These are phyloP conservation scores for Chalaropsis ovoidea DNA, from an alignment of 2,329 filamentous ascomycete genomes.

Conservation along the genomic window DNA sequence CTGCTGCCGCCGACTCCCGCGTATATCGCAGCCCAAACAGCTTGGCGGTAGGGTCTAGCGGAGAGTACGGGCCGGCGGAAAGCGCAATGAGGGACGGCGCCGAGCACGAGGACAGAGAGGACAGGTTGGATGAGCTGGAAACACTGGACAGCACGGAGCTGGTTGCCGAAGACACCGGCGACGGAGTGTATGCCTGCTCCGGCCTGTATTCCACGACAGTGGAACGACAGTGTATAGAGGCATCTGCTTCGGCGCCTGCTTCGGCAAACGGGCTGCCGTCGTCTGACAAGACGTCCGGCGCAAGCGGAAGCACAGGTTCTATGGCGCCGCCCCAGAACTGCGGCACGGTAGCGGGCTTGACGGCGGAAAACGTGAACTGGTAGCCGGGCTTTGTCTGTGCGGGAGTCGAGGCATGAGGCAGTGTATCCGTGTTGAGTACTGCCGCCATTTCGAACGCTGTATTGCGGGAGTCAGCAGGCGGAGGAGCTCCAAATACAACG, in stretches of 20 bases:
- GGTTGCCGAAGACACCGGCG: not conserved
- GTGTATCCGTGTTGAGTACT: not conserved
- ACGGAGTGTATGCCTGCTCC: not conserved
- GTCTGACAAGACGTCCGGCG: too few relatives aligned
- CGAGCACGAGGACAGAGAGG: too few relatives aligned
- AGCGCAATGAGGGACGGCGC: too few relatives aligned
- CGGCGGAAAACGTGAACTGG: not conserved
- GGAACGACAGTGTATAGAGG: not conserved
- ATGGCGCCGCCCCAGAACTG: slow-evolving; percentile 5
- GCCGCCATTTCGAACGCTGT: not conserved
- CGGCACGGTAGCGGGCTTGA: not conserved
- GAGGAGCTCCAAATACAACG: not conserved
- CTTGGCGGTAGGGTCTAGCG: not conserved
- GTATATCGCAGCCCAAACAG: not conserved
- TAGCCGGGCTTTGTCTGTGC: not conserved
- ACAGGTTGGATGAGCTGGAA: not conserved
- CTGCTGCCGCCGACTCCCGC: not conserved
- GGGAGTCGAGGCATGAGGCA: too few relatives aligned
- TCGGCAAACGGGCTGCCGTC: not conserved
- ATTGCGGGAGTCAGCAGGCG: not conserved
- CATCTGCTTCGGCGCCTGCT: not conserved
- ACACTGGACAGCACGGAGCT: not conserved
- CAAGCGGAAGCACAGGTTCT: not conserved
- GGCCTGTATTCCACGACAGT: not conserved
- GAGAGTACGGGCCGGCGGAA: too few relatives aligned